Evolutionary conservation across 306 rosid species (phyloP).

Genomic region (Echinosophora koreensis): DNA sequence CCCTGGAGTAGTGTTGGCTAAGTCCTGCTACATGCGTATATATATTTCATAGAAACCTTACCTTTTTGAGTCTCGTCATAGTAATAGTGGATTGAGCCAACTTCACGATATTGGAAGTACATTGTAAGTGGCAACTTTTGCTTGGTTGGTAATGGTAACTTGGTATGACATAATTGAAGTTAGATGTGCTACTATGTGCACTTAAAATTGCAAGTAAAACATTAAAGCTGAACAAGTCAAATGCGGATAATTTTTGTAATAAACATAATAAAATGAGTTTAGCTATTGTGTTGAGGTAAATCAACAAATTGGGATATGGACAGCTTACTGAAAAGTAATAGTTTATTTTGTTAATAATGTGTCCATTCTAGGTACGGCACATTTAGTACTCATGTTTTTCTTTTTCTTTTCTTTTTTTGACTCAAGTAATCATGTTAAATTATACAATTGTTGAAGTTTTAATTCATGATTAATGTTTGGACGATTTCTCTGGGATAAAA

Average conservation of each 20-base stretch:
- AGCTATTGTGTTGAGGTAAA: no score
- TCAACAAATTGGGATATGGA: no score
- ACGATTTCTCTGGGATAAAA: background rate
- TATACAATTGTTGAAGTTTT: background rate
- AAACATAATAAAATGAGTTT: background rate
- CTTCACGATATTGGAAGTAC: constrained; percentile 4
- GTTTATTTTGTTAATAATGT: no score
- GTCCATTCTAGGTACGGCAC: no score
- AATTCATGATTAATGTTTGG: background rate
- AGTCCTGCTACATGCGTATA: constrained; percentile 3
- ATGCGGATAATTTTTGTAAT: background rate
- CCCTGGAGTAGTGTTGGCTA: constrained; percentile 21
- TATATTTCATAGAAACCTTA: constrained; percentile 44
- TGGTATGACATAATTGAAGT: background rate
- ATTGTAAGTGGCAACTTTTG: constrained; percentile 14
- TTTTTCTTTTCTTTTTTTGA: no score
- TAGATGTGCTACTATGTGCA: background rate
- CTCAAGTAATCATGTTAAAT: background rate
- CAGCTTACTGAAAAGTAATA: no score
- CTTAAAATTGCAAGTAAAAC: background rate
- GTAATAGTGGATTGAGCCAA: constrained; percentile 9
- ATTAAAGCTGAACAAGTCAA: constrained; percentile 5
- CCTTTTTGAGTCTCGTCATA: constrained; percentile 36
- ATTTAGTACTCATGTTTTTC: background rate
- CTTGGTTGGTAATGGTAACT: background rate